Evolutionary conservation across 2,329 filamentous ascomycete species (phyloP).

Genomic region (Aspergillus ustus): DNA sequence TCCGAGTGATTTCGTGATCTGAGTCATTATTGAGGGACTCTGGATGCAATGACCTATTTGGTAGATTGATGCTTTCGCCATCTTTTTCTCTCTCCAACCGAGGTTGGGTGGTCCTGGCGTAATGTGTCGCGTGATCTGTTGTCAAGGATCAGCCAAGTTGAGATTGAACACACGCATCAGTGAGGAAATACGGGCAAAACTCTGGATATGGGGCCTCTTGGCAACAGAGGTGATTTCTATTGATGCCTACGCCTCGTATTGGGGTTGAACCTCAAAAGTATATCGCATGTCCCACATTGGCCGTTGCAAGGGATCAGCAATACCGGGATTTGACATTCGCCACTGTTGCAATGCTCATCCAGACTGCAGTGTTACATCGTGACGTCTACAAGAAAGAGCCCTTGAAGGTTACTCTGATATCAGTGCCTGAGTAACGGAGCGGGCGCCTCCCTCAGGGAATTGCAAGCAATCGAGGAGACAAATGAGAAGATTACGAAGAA

Average conservation of each 20-base stretch:
- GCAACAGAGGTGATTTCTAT: not conserved
- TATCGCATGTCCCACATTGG: not conserved
- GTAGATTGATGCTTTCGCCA: not conserved
- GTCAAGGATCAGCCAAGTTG: not conserved
- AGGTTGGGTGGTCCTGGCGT: not conserved
- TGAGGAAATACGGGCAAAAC: not conserved
- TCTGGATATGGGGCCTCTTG: not conserved
- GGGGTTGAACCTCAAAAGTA: not conserved
- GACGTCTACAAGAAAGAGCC: constrained; percentile 3
- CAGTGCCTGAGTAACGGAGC: constrained; percentile 9
- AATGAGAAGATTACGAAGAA: constrained; percentile 1
- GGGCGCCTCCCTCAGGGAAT: not conserved
- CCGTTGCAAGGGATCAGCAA: not conserved
- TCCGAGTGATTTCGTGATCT: constrained; percentile 10
- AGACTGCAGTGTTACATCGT: constrained; percentile 15
- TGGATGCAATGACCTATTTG: not conserved
- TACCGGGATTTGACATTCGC: constrained; percentile 1
- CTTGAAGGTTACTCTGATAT: constrained; percentile 10
- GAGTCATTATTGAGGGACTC: not conserved
- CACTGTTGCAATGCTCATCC: constrained; percentile 8
- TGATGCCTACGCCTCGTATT: too few relatives aligned
- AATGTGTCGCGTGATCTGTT: not conserved
- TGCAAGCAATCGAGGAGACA: not conserved
- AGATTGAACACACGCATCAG: not conserved
- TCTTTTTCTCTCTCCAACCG: not conserved